phyloP scores from a whole-genome alignment of 768 basidiomycete genomes.

The Leccinum sublutescens region DNA sequence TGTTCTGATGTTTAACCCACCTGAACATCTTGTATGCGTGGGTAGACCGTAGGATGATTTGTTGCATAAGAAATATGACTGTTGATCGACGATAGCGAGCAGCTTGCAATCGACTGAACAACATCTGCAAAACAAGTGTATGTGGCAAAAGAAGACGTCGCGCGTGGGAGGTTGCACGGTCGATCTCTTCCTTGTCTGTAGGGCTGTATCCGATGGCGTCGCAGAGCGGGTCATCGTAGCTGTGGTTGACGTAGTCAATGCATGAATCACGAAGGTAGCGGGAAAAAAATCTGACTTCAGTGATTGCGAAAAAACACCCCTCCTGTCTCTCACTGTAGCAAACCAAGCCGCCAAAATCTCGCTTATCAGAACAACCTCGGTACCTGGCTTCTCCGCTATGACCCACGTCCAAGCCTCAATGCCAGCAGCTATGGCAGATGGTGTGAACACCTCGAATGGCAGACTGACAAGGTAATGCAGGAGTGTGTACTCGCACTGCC shows the following conservation, averaged over 20 bases:
- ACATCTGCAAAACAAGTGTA: constrained; percentile 77
- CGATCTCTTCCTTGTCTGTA: constrained; percentile 81
- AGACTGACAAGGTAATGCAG: constrained; percentile 83
- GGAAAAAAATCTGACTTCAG: constrained; percentile 63
- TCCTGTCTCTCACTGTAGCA: constrained; percentile 69
- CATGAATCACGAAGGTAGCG: neutral
- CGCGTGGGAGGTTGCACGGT: constrained; percentile 67
- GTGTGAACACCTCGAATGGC: constrained; percentile 88
- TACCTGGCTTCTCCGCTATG: constrained; percentile 76
- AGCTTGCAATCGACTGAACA: constrained; percentile 91
- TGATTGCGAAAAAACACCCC: constrained; percentile 78
- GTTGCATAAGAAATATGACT: constrained; percentile 82
- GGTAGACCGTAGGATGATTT: constrained; percentile 80
- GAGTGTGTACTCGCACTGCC: constrained; percentile 82
- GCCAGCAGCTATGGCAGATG: constrained; percentile 79
- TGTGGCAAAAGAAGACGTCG: constrained; percentile 81
- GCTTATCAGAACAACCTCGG: constrained; percentile 81
- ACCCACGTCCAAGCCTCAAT: constrained; percentile 98
- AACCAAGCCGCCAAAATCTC: constrained; percentile 90
- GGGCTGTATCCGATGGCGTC: constrained; percentile 86
- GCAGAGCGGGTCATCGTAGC: constrained; percentile 86
- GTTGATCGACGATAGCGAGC: constrained; percentile 84
- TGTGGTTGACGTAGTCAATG: constrained; percentile 33
- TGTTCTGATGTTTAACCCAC: constrained; percentile 38
- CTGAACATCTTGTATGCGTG: constrained; percentile 70